These are phyloP conservation scores for Brassica napus DNA, from an alignment of 345 rosid genomes.

Conservation along the genomic window DNA sequence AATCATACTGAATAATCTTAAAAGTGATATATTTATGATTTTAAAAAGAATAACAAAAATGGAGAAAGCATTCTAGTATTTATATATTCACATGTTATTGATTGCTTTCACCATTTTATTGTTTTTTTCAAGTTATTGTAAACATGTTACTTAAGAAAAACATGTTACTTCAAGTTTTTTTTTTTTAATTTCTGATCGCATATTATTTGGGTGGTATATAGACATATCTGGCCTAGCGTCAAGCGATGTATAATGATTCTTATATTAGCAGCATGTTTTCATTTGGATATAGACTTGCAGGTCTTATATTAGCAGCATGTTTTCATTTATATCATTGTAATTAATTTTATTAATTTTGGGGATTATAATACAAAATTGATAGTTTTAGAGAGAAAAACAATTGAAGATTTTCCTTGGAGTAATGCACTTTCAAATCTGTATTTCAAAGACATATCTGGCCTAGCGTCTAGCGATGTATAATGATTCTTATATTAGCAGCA, in stretches of 20 bases:
- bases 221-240: background rate
- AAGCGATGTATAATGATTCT: background rate
- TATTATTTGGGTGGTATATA: background rate
- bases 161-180: background rate
- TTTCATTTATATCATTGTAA: background rate
- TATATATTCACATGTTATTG: too few relatives aligned
- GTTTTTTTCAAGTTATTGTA: too few relatives aligned
- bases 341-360: background rate
- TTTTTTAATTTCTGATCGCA: background rate
- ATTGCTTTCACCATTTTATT: too few relatives aligned
- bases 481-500: background rate
- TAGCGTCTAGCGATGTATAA: background rate
- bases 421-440: background rate
- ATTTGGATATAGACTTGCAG: background rate
- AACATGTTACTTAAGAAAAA: too few relatives aligned
- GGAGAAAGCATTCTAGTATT: too few relatives aligned
- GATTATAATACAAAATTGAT: background rate
- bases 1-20: too few relatives aligned
- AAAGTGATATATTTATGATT: too few relatives aligned
- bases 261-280: background rate
- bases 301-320: background rate
- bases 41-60: too few relatives aligned
- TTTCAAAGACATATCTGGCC: background rate
- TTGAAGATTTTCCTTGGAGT: background rate
- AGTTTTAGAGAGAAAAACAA: background rate